Evolutionary conservation across 2,329 filamentous ascomycete genomes (phyloP).

Genomic region (Aspergillus oerlinghausenensis): DNA sequence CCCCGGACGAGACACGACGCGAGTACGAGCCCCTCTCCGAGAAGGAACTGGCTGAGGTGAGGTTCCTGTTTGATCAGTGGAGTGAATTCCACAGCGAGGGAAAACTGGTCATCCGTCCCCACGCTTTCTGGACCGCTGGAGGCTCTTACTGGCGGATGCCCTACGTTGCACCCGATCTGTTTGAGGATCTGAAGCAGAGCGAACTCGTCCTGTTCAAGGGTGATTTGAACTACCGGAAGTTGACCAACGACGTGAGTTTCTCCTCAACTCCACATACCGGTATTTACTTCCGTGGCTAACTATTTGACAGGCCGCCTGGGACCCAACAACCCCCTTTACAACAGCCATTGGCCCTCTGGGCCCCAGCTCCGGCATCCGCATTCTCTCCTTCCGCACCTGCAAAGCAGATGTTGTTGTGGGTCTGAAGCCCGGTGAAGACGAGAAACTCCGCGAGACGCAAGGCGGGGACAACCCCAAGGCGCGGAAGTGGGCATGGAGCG

Average conservation of each 20-base stretch:
- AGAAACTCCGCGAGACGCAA: slow-evolving; percentile 65
- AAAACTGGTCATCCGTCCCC: slow-evolving; percentile 74
- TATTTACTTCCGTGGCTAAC: slow-evolving; percentile 4
- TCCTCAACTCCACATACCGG: neutral
- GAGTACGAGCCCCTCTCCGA: slow-evolving; percentile 60
- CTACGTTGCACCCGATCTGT: slow-evolving; percentile 59
- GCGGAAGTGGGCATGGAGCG: slow-evolving; percentile 89
- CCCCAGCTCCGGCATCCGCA: slow-evolving; percentile 72
- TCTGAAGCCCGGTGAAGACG: slow-evolving; percentile 74
- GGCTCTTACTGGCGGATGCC: slow-evolving; percentile 89
- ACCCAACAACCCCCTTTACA: slow-evolving; percentile 78
- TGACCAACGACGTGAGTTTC: slow-evolving; percentile 76
- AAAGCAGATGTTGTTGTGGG: slow-evolving; percentile 96
- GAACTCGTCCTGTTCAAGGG: slow-evolving; percentile 96
- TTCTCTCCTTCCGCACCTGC: slow-evolving; percentile 84
- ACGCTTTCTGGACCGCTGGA: slow-evolving; percentile 84
- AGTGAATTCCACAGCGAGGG: slow-evolving; percentile 74
- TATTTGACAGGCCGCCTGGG: slow-evolving; percentile 64
- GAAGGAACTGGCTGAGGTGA: slow-evolving; percentile 61
- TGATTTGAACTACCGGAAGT: slow-evolving; percentile 91
- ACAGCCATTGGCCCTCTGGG: slow-evolving; percentile 84
- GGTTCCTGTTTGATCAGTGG: slow-evolving; percentile 80
- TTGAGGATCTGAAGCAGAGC: slow-evolving; percentile 72
- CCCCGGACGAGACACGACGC: slow-evolving; percentile 60
- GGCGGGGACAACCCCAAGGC: slow-evolving; percentile 65